Evolutionary conservation across 345 rosid genomes (phyloP), one percentile per base, ranked within the genome.

Genomic region (Arabis hirsuta): DNA sequence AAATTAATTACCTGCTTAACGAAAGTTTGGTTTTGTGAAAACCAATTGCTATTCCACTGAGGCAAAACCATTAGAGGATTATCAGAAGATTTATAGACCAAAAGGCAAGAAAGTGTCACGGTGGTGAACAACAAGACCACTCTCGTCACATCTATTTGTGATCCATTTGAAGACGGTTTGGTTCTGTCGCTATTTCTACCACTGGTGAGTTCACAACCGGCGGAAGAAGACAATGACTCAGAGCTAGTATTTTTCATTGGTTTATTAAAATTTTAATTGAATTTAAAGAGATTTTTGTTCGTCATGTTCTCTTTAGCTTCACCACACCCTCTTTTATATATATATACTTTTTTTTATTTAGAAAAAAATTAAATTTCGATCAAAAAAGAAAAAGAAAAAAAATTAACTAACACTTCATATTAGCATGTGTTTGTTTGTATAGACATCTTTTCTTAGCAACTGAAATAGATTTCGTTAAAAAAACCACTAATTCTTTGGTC

Each of bases 21-120:
- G 47, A 41, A 58, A 22, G 52, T 26, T 8, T 42, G 13, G 52
- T 61, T 61, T 61, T 61, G 52, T 61, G 66, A 43, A 43, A 44
- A 61, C 66, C 66, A 36, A 3, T 36, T 36, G 41, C 11, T 8
- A 36, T 36, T 36, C 41, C 41, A 36, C 3, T 2, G 41, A 7
- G 41, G 41, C 10, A 36, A 36, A 36, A 9, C 41, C 41, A 7
- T 36, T 36, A 36, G 41, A 8, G 66, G 66, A 61, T 61, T 61
- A 44, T n/a, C 13, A 61, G 66, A 61, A 44, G 39, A 43, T 5
- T 61, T 26, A n/a, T 24, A 61, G 22, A 61, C 24, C 52, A 61
- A 26, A 26, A 60, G 20, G 12, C 66, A 61, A 9, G 52, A 61
- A 43, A 61, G 4, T 13, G 52, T 9, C 10, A 8, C 41, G 41